A percentile compares a stretch with the other conserved stretches of the same genome.
These are phyloP conservation scores for Hypoxylon perforatum DNA, from an alignment of 495 filamentous ascomycete genomes.

Conservation along the genomic window DNA sequence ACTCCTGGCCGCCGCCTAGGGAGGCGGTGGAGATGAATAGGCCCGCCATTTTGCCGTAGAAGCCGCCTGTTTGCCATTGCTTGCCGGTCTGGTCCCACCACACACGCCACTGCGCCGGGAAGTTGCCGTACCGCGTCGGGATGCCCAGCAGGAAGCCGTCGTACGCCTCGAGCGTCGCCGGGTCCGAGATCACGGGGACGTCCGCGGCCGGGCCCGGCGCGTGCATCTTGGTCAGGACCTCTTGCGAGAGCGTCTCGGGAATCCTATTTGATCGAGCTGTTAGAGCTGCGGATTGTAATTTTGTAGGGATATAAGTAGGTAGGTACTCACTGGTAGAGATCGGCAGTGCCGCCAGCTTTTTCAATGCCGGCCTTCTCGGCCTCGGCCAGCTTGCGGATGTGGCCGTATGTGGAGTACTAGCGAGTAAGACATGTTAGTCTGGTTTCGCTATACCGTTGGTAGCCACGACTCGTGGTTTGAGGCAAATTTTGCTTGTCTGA, in stretches of 20 bases:
- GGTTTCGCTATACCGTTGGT: neutral
- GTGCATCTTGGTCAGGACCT: slow-evolving; percentile 85
- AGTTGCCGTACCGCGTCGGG: slow-evolving; percentile 98
- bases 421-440: slow-evolving; percentile 24
- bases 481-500: neutral
- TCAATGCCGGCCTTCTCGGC: slow-evolving; percentile 93
- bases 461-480: neutral
- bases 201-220: slow-evolving; percentile 78
- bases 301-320: neutral
- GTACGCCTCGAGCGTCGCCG: slow-evolving; percentile 76
- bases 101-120: slow-evolving; percentile 93
- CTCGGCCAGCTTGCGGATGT: slow-evolving; percentile 82
- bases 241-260: slow-evolving; percentile 84
- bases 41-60: slow-evolving; percentile 91
- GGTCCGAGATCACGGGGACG: slow-evolving; percentile 72
- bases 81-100: slow-evolving; percentile 87
- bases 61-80: slow-evolving; percentile 77
- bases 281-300: neutral
- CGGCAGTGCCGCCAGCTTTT: slow-evolving; percentile 81
- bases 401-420: slow-evolving; percentile 97
- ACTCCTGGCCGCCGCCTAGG: slow-evolving; percentile 92
- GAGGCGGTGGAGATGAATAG: slow-evolving; percentile 88
- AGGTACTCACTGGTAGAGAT: slow-evolving; percentile 79
- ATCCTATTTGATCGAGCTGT: slow-evolving; percentile 61
- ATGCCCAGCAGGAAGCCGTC: slow-evolving; percentile 95